These are phyloP conservation scores for Schizophyllum commune DNA, from an alignment of 1,284 basidiomycete species.

Conservation along the genomic window DNA sequence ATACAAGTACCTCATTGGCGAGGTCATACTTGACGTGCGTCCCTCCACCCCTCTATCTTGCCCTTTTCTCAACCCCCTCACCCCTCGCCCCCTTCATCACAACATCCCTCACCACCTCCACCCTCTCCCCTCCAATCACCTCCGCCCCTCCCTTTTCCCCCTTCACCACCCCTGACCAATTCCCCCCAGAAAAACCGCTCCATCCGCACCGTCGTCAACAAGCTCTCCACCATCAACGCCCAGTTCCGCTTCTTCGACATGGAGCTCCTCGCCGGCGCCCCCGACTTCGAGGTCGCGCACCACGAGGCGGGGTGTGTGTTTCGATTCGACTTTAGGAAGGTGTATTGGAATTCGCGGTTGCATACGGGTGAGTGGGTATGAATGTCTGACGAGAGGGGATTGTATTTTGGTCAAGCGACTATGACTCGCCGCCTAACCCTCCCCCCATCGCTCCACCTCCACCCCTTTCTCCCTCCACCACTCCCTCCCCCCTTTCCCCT, in stretches of 20 bases:
- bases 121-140: neutral
- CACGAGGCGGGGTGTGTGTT: constrained; percentile 82
- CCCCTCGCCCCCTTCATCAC: constrained; percentile 5
- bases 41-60: neutral
- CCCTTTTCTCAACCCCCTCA: neutral
- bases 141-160: neutral
- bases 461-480: too few relatives aligned
- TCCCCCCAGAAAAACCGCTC: constrained; percentile 72
- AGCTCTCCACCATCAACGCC: constrained; percentile 81
- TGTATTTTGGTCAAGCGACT: too few relatives aligned
- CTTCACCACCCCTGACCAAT: neutral
- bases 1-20: constrained; percentile 86
- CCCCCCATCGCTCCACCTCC: too few relatives aligned
- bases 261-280: constrained; percentile 92
- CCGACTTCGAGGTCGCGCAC: constrained; percentile 79
- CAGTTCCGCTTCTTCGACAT: constrained; percentile 94
- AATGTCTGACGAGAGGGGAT: too few relatives aligned
- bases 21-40: constrained; percentile 85
- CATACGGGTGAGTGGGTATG: constrained; percentile 43
- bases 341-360: constrained; percentile 97
- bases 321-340: constrained; percentile 90
- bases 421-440: too few relatives aligned
- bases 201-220: constrained; percentile 92
- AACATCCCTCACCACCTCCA: neutral
- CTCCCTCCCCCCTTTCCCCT: neutral